Evolutionary conservation across 495 filamentous ascomycete species (phyloP).

Genomic region (Talaromyces liani): DNA sequence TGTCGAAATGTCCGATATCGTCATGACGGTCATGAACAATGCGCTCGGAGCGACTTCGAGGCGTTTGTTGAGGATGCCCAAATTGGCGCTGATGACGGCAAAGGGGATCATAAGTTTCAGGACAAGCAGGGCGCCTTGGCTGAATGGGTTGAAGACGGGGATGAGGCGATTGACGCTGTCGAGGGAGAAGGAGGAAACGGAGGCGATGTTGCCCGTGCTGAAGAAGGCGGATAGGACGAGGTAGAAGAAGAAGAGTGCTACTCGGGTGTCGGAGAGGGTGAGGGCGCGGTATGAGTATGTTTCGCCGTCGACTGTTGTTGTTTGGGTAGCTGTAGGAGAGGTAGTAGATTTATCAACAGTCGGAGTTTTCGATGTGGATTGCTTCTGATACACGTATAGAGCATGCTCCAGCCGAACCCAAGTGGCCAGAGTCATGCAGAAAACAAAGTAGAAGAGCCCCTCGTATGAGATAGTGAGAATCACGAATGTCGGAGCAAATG

Average conservation of each 20-base stretch:
- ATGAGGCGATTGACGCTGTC: slow-evolving; percentile 88
- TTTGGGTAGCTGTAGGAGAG: slow-evolving; percentile 13
- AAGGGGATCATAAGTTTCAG: slow-evolving; percentile 93
- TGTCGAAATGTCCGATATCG: slow-evolving; percentile 84
- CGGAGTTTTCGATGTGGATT: slow-evolving; percentile 20
- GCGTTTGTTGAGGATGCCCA: slow-evolving; percentile 85
- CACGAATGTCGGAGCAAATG: slow-evolving; percentile 89
- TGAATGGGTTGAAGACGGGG: slow-evolving; percentile 90
- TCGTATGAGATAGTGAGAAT: slow-evolving; percentile 98
- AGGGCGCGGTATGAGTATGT: slow-evolving; percentile 59
- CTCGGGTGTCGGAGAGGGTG: slow-evolving; percentile 71
- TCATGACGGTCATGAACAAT: slow-evolving; percentile 92
- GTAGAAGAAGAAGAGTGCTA: slow-evolving; percentile 90
- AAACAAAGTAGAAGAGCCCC: slow-evolving; percentile 90
- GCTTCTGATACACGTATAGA: slow-evolving; percentile 46
- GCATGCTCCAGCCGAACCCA: slow-evolving; percentile 90
- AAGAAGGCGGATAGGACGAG: slow-evolving; percentile 96
- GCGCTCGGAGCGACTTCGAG: slow-evolving; percentile 75
- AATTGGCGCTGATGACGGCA: slow-evolving; percentile 82
- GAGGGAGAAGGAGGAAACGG: slow-evolving; percentile 87
- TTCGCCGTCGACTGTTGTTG: slow-evolving; percentile 25
- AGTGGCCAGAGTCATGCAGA: slow-evolving; percentile 71
- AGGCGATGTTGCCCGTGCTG: slow-evolving; percentile 93
- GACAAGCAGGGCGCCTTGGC: slow-evolving; percentile 78
- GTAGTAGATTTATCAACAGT: slow-evolving; percentile 12